phyloP scores from a whole-genome alignment of 164 flowering plant species.

The Akebia trifoliata region DNA sequence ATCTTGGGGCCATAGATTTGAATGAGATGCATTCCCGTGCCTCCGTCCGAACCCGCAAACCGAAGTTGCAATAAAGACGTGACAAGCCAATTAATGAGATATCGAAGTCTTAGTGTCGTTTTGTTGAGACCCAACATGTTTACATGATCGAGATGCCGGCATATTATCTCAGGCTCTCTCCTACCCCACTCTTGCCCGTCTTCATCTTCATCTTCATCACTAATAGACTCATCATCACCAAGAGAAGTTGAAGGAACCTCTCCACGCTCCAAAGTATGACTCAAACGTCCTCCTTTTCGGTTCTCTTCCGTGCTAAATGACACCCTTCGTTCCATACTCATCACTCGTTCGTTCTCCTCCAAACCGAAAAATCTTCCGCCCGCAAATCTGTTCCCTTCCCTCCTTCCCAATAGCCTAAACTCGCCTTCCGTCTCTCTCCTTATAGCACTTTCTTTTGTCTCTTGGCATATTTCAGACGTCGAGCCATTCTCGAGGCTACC shows the following conservation, averaged over 20 bases:
- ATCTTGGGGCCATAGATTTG: slow-evolving; percentile 90
- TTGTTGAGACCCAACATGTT: slow-evolving; percentile 82
- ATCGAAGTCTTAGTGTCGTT: slow-evolving; percentile 65
- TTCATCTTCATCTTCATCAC: slow-evolving; percentile 60
- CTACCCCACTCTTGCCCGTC: slow-evolving; percentile 64
- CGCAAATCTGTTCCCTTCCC: slow-evolving; percentile 51
- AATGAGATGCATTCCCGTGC: slow-evolving; percentile 42
- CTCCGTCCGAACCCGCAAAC: slow-evolving; percentile 44
- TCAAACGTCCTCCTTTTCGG: slow-evolving; percentile 37
- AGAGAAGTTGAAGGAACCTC: slow-evolving; percentile 49
- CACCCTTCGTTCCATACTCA: slow-evolving; percentile 63
- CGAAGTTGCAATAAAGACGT: slow-evolving; percentile 77
- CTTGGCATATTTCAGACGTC: slow-evolving; percentile 35
- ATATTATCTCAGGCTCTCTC: slow-evolving; percentile 74
- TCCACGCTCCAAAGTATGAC: slow-evolving; percentile 52
- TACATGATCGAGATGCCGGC: slow-evolving; percentile 77
- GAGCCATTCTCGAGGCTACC: slow-evolving; percentile 29
- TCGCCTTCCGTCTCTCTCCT: slow-evolving; percentile 98
- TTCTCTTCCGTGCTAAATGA: slow-evolving; percentile 75
- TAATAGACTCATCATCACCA: slow-evolving; percentile 51
- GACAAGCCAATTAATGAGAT: slow-evolving; percentile 85
- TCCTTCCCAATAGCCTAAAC: slow-evolving; percentile 73
- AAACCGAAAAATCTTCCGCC: slow-evolving; percentile 70
- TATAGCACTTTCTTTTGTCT: slow-evolving; percentile 80
- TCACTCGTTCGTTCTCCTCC: slow-evolving; percentile 56